Evolutionary conservation across 2,329 filamentous ascomycete species (phyloP), one percentile per base, ranked within the genome.

Genomic region (Zasmidium citrigriseum): DNA sequence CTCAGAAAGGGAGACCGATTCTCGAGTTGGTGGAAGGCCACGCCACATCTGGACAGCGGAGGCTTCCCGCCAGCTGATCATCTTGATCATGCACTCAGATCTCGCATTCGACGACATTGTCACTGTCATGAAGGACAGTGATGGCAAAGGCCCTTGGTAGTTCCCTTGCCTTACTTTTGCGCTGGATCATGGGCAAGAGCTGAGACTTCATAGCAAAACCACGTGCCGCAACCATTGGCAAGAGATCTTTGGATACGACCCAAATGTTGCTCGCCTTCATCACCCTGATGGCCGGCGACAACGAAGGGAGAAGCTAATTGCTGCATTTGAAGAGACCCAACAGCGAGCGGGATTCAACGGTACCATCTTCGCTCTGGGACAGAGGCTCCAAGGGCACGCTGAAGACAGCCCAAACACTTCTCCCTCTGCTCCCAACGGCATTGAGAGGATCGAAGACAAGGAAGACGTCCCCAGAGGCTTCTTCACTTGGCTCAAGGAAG

Each of bases 201-300:
- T 48, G 18, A 47, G n/a, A 21, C 2, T 3, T 47, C 18, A 34
- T 27, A 57, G 55, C 22, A 49, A 57, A 29, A 46, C 38, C 14
- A 57, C 55, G 16, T 57, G 55, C 20, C 48, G 55, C 20, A 57
- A 53, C 38, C 55, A 53, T 44, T 57, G 55, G 55, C 55, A 57
- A 16, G 55, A 57, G 12, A 57, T 57, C 18, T 57, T 57, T 46
- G 49, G 55, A 9, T 57, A 57, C 25, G 16, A 41, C 2, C 55
- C 55, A 3, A 49, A 52, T 41, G 24, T 52, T 16, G 55, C 55
- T 4, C 49, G 55, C 1, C 21, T 57, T 41, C 18, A 11, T 9
- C 12, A 41, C 16, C 14, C 16, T n/a, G 34, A 11, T 41, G 16
- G 12, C 7, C 34, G 18, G 14, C 4, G 7, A 16, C 34, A n/a